Evolutionary conservation across 2,329 filamentous ascomycete genomes (phyloP), one percentile per base, ranked within the genome.

Genomic region (Elsinoe arachidis): DNA sequence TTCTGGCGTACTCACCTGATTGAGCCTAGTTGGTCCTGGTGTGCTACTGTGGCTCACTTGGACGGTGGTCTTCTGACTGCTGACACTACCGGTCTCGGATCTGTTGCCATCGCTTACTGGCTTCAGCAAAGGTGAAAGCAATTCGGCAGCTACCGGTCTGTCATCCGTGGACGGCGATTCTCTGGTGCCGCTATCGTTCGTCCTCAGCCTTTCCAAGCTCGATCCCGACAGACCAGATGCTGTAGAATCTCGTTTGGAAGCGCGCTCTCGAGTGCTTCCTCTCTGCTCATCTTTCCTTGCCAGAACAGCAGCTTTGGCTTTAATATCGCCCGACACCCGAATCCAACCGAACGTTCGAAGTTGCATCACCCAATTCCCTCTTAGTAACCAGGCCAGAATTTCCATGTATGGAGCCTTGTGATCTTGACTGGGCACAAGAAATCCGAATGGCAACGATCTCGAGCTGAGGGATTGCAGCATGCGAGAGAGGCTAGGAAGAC

Each of bases 311-410:
- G 47, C 56, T 7, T 57, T 57, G 3, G 49, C 56, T 35, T 61
- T 61, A 30, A 68, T 59, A 1, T 56, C 58, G 4, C 46, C 41
- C 6, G 64, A 59, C 2, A 66, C 56, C 11, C 63, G 63, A 43
- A 97, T 83, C 77, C 93, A 95, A 11, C 87, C 89, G 70, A 95
- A 96, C 0, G 90, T 93, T 61, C 90, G 88, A 5, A 99, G 79
- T 69, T 96, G 91, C 0, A 88, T 95, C 0, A 96, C 91, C 88
- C 93, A 96, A 12, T 90, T 90, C 47, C 90, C 87, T 39, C 91
- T 84, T 75, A 97, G 84, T 7, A 99, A 80, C 90, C 92, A 99
- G 19, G 90, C 90, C 23, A 99, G 77, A 71, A 97, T 95, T 34
- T 88, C 82, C 71, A 97, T 86, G 70, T 96, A 99, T 1, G 85